A percentile compares a stretch with the other conserved stretches of the same genome.
These are phyloP conservation scores for Nigrospora osmanthi DNA, from an alignment of 2,329 filamentous ascomycete genomes.

Conservation along the genomic window DNA sequence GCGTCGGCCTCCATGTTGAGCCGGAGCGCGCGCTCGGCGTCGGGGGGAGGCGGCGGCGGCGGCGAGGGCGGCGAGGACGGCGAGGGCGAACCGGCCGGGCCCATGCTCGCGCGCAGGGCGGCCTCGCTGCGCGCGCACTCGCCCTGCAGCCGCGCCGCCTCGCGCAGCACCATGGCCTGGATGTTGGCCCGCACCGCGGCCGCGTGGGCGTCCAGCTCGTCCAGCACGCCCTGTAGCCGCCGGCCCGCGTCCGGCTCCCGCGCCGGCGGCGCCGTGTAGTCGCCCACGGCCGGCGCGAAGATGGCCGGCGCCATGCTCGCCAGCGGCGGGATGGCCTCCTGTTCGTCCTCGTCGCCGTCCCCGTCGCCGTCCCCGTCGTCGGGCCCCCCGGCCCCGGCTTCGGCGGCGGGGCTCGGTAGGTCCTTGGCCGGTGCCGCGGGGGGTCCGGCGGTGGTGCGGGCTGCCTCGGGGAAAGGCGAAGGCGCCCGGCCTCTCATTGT, in stretches of 20 bases:
- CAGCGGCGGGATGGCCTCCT: background rate
- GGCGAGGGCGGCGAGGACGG: background rate
- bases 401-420: background rate
- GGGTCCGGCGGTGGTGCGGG: too few species aligned
- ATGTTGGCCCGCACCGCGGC: constrained; percentile 4
- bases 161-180: background rate
- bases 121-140: background rate
- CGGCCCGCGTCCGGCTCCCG: background rate
- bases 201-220: constrained; percentile 4
- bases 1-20: too few species aligned
- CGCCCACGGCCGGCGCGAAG: constrained; percentile 5
- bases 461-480: background rate
- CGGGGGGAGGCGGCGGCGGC: background rate
- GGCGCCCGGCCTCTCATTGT: too few species aligned
- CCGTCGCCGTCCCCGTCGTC: background rate
- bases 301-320: constrained; percentile 4
- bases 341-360: background rate
- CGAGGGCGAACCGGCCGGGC: background rate
- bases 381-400: background rate
- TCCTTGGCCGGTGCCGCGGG: background rate
- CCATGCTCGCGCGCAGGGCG: background rate
- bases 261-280: constrained; percentile 2
- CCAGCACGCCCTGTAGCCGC: constrained; percentile 1
- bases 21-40: background rate
- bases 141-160: constrained; percentile 1